These are phyloP conservation scores for Solanum hybrid DNA, from an alignment of 305 asterid genomes.

Conservation along the genomic window DNA sequence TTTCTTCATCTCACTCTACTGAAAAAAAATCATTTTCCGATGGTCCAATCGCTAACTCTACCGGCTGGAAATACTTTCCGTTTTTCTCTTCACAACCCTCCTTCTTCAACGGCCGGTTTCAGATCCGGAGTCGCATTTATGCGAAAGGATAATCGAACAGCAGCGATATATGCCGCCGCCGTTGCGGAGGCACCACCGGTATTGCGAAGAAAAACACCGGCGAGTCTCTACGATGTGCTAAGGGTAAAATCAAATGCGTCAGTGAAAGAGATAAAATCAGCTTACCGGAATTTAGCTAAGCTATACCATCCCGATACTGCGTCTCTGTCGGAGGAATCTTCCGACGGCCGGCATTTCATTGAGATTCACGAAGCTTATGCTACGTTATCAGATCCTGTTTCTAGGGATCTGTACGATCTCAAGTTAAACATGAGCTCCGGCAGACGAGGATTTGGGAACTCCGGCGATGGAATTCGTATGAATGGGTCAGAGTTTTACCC, in stretches of 20 bases:
- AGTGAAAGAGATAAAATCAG: constrained; percentile 42
- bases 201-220: constrained; percentile 13
- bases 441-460: constrained; percentile 5
- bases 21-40: background rate
- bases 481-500: constrained; percentile 32
- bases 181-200: constrained; percentile 7
- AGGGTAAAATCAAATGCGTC: constrained; percentile 39
- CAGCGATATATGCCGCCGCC: background rate
- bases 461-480: constrained; percentile 15
- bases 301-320: constrained; percentile 42
- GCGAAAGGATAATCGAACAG: background rate
- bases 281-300: constrained; percentile 59
- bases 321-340: constrained; percentile 17
- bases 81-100: background rate
- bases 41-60: constrained; percentile 22
- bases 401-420: constrained; percentile 54
- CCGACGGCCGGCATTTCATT: constrained; percentile 57
- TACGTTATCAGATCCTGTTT: constrained; percentile 67
- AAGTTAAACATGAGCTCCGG: constrained; percentile 24
- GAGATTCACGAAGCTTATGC: constrained; percentile 73
- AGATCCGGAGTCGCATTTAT: background rate
- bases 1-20: background rate
- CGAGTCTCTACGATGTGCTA: constrained; percentile 44
- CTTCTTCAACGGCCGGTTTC: background rate
- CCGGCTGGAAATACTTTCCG: constrained; percentile 6